Base-by-base conservation (phyloP, 257 asterid species). In the Nicotiana knightiana region DNA sequence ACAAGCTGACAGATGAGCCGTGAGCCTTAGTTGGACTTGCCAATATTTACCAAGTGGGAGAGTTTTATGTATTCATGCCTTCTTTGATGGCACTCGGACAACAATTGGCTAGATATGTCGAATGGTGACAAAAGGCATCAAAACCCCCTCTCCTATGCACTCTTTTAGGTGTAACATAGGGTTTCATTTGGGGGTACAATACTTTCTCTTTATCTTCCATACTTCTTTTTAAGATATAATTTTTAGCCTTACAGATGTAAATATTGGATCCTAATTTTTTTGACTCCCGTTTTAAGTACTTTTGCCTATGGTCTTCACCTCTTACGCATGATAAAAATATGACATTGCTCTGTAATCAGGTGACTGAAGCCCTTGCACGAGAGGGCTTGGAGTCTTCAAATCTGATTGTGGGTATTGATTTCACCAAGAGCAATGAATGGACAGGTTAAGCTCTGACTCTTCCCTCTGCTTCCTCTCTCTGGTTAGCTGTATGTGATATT, bases 341-440 rank as follows among this genome's bases (percentile, higher is more conserved):
- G 68, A 57, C 30, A 43, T 7, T 64, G 37, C 68, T 30, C 82
- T 82, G 84, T 83, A 53, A 80, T 62, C 79, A 96, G 98, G 98
- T 96, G 86, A 90, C 93, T 35, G 98, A 91, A 81, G 99, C 97
- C 68, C 97, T 96, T 79, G 90, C 90, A 65, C 93, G 89, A 46
- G 97, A 97, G 82, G 99, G 98, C 76, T 95, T 96, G 12, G 99
- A 96, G 84, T 96, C 99, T 39, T 93, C 99, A 63, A 96, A 96
- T 88, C 93, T 94, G 18, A 96, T 96, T 85, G 90, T 96, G 33
- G 99, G 98, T 35, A 91, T 96, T 30, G 98, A 96, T 88, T 94
- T 93, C 88, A 96, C 99, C 2, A 96, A 93, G 95, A 96, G 98
- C 89, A 96, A 96, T 62, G 98, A 96, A 85, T 96, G 99, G 98